phyloP scores from a whole-genome alignment of 2,329 filamentous ascomycete species.

The Rhynchosporium secalis region DNA sequence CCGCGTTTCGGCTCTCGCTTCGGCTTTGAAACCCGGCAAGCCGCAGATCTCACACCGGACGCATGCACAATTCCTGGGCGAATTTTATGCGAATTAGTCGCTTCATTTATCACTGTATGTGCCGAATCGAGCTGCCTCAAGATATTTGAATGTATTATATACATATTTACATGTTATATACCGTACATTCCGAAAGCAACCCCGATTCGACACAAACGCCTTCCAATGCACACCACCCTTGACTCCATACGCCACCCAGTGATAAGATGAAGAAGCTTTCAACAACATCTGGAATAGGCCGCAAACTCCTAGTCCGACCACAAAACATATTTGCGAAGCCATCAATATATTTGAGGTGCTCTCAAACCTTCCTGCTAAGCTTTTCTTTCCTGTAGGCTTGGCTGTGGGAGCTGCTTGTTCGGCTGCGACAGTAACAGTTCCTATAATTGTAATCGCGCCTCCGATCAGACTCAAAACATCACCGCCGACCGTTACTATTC shows the following conservation, averaged over 20 bases:
- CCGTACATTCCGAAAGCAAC: background rate
- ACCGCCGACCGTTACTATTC: conserved; percentile 34
- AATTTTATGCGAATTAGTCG: too few relatives aligned
- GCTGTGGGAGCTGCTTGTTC: conserved; percentile 24
- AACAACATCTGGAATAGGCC: background rate
- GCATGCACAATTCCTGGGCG: too few relatives aligned
- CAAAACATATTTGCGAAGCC: background rate
- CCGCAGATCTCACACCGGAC: too few relatives aligned
- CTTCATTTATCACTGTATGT: too few relatives aligned
- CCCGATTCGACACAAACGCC: background rate
- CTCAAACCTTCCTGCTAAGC: conserved; percentile 7
- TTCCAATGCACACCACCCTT: background rate
- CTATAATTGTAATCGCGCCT: conserved; percentile 28
- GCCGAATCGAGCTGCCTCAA: too few relatives aligned
- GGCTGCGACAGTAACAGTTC: conserved; percentile 34
- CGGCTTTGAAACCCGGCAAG: background rate
- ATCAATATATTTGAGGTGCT: background rate
- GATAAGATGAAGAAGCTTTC: background rate
- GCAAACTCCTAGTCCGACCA: background rate
- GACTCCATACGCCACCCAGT: background rate
- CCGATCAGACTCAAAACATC: conserved; percentile 35
- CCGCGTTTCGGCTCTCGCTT: background rate
- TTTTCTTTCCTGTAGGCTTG: conserved; percentile 30
- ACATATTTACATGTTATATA: background rate
- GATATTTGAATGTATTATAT: background rate